phyloP scores from a whole-genome alignment of 208 protist species.

The Histomonas meleagridis region DNA sequence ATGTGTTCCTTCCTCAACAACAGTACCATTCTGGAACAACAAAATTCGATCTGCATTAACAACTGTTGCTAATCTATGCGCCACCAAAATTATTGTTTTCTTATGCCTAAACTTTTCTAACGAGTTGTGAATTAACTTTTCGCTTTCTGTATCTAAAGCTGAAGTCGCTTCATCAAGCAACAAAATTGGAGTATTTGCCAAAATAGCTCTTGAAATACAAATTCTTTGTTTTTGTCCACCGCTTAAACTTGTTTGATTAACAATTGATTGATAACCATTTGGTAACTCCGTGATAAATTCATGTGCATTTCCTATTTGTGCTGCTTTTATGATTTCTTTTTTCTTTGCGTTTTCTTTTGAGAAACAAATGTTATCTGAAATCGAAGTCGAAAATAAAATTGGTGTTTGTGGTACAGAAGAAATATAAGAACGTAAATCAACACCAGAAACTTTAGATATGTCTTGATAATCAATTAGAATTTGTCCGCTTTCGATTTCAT shows the following conservation, averaged over 20 bases:
- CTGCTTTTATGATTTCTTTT: conserved; percentile 47
- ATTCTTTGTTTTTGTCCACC: no score
- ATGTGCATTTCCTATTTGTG: conserved; percentile 51
- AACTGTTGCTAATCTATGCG: background rate
- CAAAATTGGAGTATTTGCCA: background rate
- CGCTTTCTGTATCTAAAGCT: background rate
- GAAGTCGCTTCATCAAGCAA: background rate
- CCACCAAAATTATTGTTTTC: background rate
- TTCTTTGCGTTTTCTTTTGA: conserved; percentile 38
- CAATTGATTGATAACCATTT: conserved; percentile 38
- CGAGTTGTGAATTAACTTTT: background rate
- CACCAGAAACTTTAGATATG: background rate
- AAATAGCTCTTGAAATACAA: background rate
- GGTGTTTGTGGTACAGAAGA: conserved; percentile 51
- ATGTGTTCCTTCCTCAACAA: background rate
- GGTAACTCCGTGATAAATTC: conserved; percentile 47
- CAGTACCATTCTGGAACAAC: background rate
- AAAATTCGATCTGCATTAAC: background rate
- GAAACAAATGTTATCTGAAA: conserved; percentile 53
- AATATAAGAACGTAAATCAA: conserved; percentile 35
- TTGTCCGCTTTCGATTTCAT: background rate
- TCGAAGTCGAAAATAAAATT: conserved; percentile 49
- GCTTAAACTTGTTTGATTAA: conserved; percentile 26
- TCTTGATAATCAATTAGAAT: background rate
- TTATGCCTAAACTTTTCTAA: background rate